These are phyloP conservation scores for Cucumis cinereus DNA, from an alignment of 306 rosid species.

Conservation along the genomic window DNA sequence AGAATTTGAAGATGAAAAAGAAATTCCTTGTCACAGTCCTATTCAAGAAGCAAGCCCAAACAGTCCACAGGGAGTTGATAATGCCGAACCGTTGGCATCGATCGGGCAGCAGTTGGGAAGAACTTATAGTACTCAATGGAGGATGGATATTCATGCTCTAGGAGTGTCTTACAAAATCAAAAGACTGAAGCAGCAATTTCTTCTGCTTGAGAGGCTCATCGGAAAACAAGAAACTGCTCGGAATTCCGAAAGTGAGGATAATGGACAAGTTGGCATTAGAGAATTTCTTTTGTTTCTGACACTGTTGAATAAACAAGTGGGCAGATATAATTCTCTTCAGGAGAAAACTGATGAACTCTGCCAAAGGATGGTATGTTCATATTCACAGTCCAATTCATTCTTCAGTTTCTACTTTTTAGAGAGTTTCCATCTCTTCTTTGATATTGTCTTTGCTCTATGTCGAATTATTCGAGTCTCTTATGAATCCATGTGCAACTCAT, in stretches of 20 bases:
- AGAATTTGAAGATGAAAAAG: constrained; percentile 22
- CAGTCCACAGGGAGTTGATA: constrained; percentile 12
- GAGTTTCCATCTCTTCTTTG: not conserved
- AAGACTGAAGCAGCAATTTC: constrained; percentile 82
- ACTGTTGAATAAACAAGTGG: constrained; percentile 63
- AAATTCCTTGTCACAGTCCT: constrained; percentile 11
- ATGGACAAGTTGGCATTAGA: constrained; percentile 31
- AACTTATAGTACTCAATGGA: constrained; percentile 34
- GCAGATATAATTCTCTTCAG: constrained; percentile 76
- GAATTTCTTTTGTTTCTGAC: constrained; percentile 36
- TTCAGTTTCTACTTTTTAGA: not conserved
- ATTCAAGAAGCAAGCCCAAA: constrained; percentile 15
- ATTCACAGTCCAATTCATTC: not conserved
- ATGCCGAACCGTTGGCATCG: constrained; percentile 10
- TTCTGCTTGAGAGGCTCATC: constrained; percentile 64
- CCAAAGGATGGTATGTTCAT: constrained; percentile 63
- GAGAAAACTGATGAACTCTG: constrained; percentile 67
- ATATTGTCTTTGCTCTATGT: not conserved
- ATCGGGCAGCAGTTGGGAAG: constrained; percentile 10
- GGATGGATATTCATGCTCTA: constrained; percentile 89
- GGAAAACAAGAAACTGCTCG: constrained; percentile 54
- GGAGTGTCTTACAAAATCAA: constrained; percentile 88
- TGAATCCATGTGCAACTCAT: not conserved
- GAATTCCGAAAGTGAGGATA: constrained; percentile 25
- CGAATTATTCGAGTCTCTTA: not conserved